phyloP scores from a whole-genome alignment of 2,329 filamentous ascomycete species.

The Raffaelea arxii region DNA sequence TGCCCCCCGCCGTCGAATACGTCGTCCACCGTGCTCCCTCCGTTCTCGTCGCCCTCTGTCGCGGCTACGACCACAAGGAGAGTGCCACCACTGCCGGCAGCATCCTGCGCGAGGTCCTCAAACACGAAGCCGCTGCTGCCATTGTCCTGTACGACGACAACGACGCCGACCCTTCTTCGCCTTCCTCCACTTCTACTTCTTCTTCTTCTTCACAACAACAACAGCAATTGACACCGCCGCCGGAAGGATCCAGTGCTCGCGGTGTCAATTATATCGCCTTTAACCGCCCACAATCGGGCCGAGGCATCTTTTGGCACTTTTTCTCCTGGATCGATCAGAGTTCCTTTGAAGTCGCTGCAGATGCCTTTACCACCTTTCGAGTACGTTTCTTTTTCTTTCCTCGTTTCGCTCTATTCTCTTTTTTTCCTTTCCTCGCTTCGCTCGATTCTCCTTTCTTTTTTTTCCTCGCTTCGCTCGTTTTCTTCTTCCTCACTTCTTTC shows the following conservation, averaged over 20 bases:
- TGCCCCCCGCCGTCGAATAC: conserved; percentile 79
- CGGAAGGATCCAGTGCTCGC: conserved; percentile 57
- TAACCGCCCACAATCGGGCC: conserved; percentile 63
- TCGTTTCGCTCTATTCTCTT: no score
- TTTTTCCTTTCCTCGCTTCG: no score
- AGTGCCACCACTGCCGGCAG: conserved; percentile 87
- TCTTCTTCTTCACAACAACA: no score
- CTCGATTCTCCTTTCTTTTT: neutral
- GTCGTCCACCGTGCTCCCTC: conserved; percentile 80
- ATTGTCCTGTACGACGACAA: conserved; percentile 91
- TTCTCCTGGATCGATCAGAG: conserved; percentile 96
- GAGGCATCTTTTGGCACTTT: conserved; percentile 91
- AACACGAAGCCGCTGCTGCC: conserved; percentile 82
- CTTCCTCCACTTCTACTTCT: no score
- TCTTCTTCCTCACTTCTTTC: no score
- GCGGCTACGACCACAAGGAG: conserved; percentile 81
- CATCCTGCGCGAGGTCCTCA: conserved; percentile 77
- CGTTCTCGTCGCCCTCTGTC: conserved; percentile 78
- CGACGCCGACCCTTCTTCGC: conserved; percentile 33
- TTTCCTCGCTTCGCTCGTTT: no score
- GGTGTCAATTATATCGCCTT: conserved; percentile 70
- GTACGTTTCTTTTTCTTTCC: conserved; percentile 35
- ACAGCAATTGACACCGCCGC: neutral
- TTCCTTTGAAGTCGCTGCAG: conserved; percentile 91
- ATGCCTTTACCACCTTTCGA: conserved; percentile 95